These are phyloP conservation scores for Cucumis hystrix DNA, from an alignment of 306 rosid genomes.

Conservation along the genomic window DNA sequence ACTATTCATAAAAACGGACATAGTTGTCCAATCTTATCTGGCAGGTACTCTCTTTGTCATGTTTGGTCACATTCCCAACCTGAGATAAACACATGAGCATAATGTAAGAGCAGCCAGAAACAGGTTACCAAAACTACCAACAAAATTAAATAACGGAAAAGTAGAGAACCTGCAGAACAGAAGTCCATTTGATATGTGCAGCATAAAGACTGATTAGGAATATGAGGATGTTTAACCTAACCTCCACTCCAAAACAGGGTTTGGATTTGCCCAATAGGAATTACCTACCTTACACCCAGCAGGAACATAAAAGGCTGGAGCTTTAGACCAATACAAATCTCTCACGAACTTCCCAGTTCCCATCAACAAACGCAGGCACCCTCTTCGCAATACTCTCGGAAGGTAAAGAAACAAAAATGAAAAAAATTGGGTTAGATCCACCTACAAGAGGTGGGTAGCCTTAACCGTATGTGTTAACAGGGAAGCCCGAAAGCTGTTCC, in stretches of 20 bases:
- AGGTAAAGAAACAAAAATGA: not conserved
- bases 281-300: not conserved
- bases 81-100: not conserved
- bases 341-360: slow-evolving; percentile 14
- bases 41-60: too few relatives aligned
- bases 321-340: slow-evolving; percentile 86
- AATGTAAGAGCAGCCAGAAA: not conserved
- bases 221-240: slow-evolving; percentile 64
- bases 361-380: slow-evolving; percentile 25
- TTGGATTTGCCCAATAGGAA: slow-evolving; percentile 50
- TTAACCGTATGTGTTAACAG: too few relatives aligned
- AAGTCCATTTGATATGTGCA: slow-evolving; percentile 90
- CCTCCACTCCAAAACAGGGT: slow-evolving; percentile 72
- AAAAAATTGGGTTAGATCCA: too few relatives aligned
- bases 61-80: too few relatives aligned
- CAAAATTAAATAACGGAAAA: not conserved
- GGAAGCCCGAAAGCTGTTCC: too few relatives aligned
- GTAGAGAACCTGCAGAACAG: slow-evolving; percentile 51
- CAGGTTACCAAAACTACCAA: not conserved
- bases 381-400: slow-evolving; percentile 16
- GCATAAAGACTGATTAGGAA: slow-evolving; percentile 72
- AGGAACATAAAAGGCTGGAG: slow-evolving; percentile 78
- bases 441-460: too few relatives aligned
- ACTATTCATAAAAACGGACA: too few relatives aligned
- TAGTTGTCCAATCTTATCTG: too few relatives aligned